A percentile compares a stretch with the other conserved stretches of the same genome.
Conservation (phyloP, 305 asterid genomes). For the Andrographis paniculata region DNA sequence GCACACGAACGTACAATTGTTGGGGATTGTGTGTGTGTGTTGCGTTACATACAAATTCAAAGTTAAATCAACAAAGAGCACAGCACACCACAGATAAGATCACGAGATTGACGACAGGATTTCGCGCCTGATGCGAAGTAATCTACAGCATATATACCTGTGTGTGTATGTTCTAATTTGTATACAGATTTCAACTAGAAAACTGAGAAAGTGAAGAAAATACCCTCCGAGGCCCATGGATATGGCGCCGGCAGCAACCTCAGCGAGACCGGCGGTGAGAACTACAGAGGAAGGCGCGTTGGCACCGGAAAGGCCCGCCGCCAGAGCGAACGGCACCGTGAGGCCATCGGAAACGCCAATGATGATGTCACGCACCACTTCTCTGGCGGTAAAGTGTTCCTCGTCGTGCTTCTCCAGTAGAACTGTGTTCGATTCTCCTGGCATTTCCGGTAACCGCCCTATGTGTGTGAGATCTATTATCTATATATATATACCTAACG, state of each 20-base stretch:
- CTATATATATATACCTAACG: too few species aligned
- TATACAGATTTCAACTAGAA: neutral
- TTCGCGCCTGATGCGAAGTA: too few species aligned
- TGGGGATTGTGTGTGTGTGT: too few species aligned
- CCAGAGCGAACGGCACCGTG: slow-evolving; percentile 92
- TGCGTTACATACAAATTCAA: too few species aligned
- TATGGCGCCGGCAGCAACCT: slow-evolving; percentile 94
- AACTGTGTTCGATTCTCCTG: slow-evolving; percentile 27
- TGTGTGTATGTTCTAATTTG: too few species aligned
- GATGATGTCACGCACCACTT: slow-evolving; percentile 76
- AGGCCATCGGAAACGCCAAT: slow-evolving; percentile 95
- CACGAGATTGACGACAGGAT: too few species aligned
- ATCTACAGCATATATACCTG: too few species aligned
- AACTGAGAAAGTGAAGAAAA: neutral
- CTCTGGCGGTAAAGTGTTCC: slow-evolving; percentile 90
- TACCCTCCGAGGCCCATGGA: slow-evolving; percentile 99
- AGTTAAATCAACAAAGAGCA: too few species aligned
- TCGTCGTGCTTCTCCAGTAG: slow-evolving; percentile 60
- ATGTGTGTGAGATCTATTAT: too few species aligned
- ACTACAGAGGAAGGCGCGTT: slow-evolving; percentile 80
- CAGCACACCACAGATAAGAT: too few species aligned
- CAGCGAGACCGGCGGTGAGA: slow-evolving; percentile 90
- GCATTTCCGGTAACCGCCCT: slow-evolving; percentile 25
- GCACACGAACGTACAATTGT: too few species aligned
- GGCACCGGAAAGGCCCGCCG: slow-evolving; percentile 95